Percentiles rank a stretch among this genome's conserved stretches.
These are phyloP conservation scores for Zygosaccharomyces siamensis DNA, from an alignment of 805 yeast species.

Conservation along the genomic window DNA sequence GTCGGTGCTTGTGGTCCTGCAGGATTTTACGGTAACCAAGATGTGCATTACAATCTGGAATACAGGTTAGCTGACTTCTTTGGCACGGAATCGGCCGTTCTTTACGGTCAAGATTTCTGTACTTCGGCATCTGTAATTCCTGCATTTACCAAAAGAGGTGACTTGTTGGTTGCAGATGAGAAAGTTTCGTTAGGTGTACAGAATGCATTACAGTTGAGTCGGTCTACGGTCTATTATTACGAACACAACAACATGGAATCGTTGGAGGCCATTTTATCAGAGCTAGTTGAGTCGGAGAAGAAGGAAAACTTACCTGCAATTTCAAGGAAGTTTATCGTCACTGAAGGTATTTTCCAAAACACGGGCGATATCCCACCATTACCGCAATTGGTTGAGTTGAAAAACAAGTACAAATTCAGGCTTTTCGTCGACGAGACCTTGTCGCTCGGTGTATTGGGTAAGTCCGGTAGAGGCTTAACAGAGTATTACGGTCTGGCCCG, in stretches of 20 bases:
- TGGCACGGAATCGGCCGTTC: slow-evolving; percentile 70
- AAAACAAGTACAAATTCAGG: slow-evolving; percentile 77
- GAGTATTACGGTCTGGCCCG: slow-evolving; percentile 71
- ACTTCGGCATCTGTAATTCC: slow-evolving; percentile 87
- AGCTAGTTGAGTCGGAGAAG: slow-evolving; percentile 53
- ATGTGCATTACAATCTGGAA: slow-evolving; percentile 77
- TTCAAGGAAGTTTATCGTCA: slow-evolving; percentile 84
- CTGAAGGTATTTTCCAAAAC: slow-evolving; percentile 84
- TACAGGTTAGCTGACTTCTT: slow-evolving; percentile 69
- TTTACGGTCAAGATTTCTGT: slow-evolving; percentile 90
- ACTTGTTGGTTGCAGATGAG: slow-evolving; percentile 80
- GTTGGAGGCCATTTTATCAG: slow-evolving; percentile 61
- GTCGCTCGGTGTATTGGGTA: slow-evolving; percentile 83
- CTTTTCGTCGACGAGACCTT: slow-evolving; percentile 81
- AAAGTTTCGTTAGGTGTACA: slow-evolving; percentile 72
- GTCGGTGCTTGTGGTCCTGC: slow-evolving; percentile 99
- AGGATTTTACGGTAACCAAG: slow-evolving; percentile 94
- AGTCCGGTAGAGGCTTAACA: slow-evolving; percentile 76
- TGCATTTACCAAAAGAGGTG: slow-evolving; percentile 93
- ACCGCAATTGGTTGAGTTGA: slow-evolving; percentile 63
- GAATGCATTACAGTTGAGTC: slow-evolving; percentile 80
- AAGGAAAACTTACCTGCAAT: slow-evolving; percentile 57
- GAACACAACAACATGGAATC: slow-evolving; percentile 87
- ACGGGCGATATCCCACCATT: slow-evolving; percentile 77
- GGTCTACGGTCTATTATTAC: slow-evolving; percentile 69